Evolutionary conservation across 306 rosid genomes (phyloP).

Genomic region (Cucumis cinereus): DNA sequence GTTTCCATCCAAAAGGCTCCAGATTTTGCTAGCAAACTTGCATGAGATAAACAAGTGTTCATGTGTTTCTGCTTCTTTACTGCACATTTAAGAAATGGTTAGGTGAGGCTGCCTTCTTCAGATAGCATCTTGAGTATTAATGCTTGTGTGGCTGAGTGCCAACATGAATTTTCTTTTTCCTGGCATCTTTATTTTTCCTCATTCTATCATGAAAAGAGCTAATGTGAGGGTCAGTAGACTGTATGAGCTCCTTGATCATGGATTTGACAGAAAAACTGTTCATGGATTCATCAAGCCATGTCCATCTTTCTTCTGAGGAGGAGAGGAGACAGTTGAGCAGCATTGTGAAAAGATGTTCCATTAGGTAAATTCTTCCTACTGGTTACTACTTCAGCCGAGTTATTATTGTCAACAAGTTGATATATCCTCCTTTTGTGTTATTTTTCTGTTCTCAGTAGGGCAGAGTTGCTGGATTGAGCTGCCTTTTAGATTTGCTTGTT

Average conservation of each 20-base stretch:
- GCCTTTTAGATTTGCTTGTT: background rate
- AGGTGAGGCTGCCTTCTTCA: background rate
- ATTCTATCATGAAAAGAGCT: background rate
- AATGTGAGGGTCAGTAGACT: background rate
- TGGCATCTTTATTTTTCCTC: background rate
- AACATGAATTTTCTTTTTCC: background rate
- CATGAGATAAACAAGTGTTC: background rate
- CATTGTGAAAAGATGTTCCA: background rate
- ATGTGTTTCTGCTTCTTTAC: background rate
- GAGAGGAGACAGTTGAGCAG: background rate
- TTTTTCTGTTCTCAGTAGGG: background rate
- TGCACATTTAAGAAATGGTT: background rate
- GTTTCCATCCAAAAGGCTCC: background rate
- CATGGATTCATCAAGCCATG: background rate
- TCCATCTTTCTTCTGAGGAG: background rate
- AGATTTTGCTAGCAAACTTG: background rate
- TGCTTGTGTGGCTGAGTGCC: background rate
- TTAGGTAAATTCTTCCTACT: background rate
- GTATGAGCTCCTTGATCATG: background rate
- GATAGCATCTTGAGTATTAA: background rate
- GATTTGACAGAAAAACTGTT: background rate
- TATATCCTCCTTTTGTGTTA: background rate
- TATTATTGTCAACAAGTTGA: background rate
- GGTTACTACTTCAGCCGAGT: background rate
- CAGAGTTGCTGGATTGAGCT: background rate